These are phyloP conservation scores for Mycosarcoma mackinlayi DNA, from an alignment of 1,284 basidiomycete species.

Conservation along the genomic window DNA sequence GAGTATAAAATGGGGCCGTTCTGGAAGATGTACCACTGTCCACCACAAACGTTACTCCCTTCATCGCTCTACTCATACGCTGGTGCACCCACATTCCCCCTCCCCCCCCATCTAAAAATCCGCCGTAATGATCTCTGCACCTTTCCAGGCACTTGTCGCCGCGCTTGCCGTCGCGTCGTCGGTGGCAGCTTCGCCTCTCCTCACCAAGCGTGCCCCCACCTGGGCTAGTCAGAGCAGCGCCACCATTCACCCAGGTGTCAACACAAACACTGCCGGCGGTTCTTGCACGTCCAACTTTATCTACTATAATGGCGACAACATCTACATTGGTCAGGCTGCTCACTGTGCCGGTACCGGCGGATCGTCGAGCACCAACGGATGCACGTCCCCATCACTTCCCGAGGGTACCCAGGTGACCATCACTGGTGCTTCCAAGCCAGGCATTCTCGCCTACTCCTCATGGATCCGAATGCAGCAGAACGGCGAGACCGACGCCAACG, in stretches of 20 bases:
- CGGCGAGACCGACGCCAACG: slow-evolving; percentile 45
- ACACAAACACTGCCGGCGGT: slow-evolving; percentile 51
- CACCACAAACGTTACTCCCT: too few species aligned
- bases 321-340: slow-evolving; percentile 55
- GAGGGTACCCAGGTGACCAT: slow-evolving; percentile 51
- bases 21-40: too few species aligned
- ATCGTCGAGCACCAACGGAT: slow-evolving; percentile 48
- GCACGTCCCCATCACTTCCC: slow-evolving; percentile 37
- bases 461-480: slow-evolving; percentile 54
- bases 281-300: slow-evolving; percentile 57
- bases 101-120: not conserved
- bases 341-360: slow-evolving; percentile 49
- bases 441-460: slow-evolving; percentile 45
- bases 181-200: slow-evolving; percentile 20
- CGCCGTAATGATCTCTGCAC: slow-evolving; percentile 24
- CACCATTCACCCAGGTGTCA: slow-evolving; percentile 55
- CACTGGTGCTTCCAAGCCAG: slow-evolving; percentile 46
- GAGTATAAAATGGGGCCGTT: too few species aligned
- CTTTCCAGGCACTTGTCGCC: slow-evolving; percentile 22
- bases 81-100: not conserved
- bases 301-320: slow-evolving; percentile 42
- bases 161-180: slow-evolving; percentile 22
- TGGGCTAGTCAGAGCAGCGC: slow-evolving; percentile 36
- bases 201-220: slow-evolving; percentile 30
- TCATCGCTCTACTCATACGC: not conserved